A percentile compares a stretch with the other conserved stretches of the same genome.
Evolutionary conservation across 1,284 basidiomycete genomes (phyloP).

Genomic region (Paramarasmius palmivorus): DNA sequence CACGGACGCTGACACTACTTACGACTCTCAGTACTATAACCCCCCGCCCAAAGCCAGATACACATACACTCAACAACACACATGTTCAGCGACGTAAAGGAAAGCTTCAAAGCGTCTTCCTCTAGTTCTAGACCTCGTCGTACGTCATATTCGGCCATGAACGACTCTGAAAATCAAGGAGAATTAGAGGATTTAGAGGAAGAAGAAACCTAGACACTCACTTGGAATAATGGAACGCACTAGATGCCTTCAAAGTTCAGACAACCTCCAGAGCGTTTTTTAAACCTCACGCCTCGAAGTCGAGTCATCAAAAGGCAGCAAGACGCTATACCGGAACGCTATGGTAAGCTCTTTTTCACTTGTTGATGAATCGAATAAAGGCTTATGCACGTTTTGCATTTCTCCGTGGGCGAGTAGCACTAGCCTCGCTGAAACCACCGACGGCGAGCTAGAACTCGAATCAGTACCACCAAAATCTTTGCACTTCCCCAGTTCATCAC

Average conservation of each 20-base stretch:
- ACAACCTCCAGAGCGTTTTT: too few relatives aligned
- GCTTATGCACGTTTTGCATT: not conserved
- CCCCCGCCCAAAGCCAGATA: slow-evolving; percentile 39
- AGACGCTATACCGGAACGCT: slow-evolving; percentile 13
- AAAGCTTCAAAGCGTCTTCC: slow-evolving; percentile 51
- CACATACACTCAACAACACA: slow-evolving; percentile 58
- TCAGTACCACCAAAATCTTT: not conserved
- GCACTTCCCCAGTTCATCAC: not conserved
- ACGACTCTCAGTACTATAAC: slow-evolving; percentile 54
- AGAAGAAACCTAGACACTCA: slow-evolving; percentile 9
- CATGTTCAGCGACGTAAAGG: slow-evolving; percentile 47
- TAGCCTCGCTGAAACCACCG: not conserved
- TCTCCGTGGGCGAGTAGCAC: not conserved
- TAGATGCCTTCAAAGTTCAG: slow-evolving; percentile 11
- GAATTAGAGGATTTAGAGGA: not conserved
- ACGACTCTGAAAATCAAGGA: slow-evolving; percentile 21
- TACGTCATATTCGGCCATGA: slow-evolving; percentile 29
- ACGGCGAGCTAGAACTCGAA: not conserved
- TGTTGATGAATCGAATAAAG: not conserved
- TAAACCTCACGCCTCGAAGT: not conserved
- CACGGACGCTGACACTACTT: slow-evolving; percentile 1
- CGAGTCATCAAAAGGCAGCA: slow-evolving; percentile 13
- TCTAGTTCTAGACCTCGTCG: too few relatives aligned
- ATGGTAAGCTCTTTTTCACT: not conserved
- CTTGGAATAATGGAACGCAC: slow-evolving; percentile 17